Base-by-base conservation (phyloP, 129 eudicot genomes). In the Apium graveolens region DNA sequence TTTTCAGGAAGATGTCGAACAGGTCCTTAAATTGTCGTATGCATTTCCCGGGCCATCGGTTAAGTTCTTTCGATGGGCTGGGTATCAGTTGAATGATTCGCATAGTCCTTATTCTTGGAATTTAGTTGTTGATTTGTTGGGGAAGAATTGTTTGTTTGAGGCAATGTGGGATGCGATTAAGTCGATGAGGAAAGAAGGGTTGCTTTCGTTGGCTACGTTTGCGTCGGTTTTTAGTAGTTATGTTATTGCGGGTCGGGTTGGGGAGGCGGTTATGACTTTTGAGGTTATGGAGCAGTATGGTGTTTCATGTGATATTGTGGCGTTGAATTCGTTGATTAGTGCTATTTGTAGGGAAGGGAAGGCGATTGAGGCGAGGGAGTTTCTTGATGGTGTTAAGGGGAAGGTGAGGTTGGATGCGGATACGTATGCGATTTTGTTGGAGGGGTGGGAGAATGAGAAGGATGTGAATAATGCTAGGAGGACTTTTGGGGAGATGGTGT, bases 131-230 rank as follows among this genome's bases (percentile, higher is more conserved):
- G 98, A 93, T 77, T 81, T 93, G 86, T 87, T 93, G 37, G 98
- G 98, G 0, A 89, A 86, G 82, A 90, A 91, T 85, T 12, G 76
- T 34, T 69, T 79, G 71, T 93, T 90, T 83, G 97, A 93, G 70
- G 91, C 98, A 74, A 89, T 93, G 97, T 93, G 98, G 98, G 85
- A 89, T 44, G 98, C 98, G 0, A 82, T 93, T 74, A 82, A 86
- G 78, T 87, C 97, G 0, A 87, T 93, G 97, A 82, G 66, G 78
- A 84, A 81, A 79, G 89, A 86, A 70, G 82, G 89, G 44, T 70
- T 93, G 35, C 83, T 93, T 51, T 87, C 97, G 12, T 42, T 93
- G 20, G 88, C 94, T 46, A 90, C 98, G 2, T 93, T 93, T 76
- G 90, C 89, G 10, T 93, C 96, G 0, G 93, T 91, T 69, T 93